Evolutionary conservation across 2,329 filamentous ascomycete species (phyloP).

Genomic region (Colletotrichum chrysophilum): DNA sequence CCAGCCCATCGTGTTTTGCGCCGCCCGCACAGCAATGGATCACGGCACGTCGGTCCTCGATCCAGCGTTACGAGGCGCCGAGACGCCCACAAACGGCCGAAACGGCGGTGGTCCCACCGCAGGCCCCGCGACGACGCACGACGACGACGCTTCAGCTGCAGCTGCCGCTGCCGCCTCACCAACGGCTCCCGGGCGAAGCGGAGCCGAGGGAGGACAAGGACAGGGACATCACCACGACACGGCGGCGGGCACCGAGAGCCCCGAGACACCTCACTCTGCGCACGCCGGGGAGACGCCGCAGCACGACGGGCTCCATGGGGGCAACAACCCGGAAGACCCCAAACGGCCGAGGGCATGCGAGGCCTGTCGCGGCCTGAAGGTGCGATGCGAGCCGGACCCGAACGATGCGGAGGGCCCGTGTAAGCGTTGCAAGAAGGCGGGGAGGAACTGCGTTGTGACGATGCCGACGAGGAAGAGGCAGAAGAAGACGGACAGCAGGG

Average conservation of each 20-base stretch:
- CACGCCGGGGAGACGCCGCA: conserved; percentile 15
- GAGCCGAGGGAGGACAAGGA: background rate
- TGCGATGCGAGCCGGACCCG: conserved; percentile 82
- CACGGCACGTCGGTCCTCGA: conserved; percentile 16
- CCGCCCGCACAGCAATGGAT: conserved; percentile 3
- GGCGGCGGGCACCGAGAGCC: background rate
- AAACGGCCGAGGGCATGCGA: conserved; percentile 78
- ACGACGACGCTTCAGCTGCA: background rate
- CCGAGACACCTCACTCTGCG: conserved; percentile 7
- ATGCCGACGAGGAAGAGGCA: conserved; percentile 78
- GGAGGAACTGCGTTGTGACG: conserved; percentile 79
- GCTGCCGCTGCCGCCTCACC: background rate
- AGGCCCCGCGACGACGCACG: background rate
- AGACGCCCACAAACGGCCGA: background rate
- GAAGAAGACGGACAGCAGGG: conserved; percentile 89
- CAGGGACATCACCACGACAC: background rate
- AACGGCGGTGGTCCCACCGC: background rate
- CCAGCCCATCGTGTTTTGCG: background rate
- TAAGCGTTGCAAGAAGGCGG: conserved; percentile 80
- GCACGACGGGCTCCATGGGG: conserved; percentile 4
- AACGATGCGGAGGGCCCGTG: conserved; percentile 67
- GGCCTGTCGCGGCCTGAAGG: conserved; percentile 77
- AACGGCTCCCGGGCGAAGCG: background rate
- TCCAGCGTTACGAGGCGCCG: conserved; percentile 13
- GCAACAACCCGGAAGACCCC: conserved; percentile 45